phyloP scores from a whole-genome alignment of 768 basidiomycete species.

The Baorangia bicolor region DNA sequence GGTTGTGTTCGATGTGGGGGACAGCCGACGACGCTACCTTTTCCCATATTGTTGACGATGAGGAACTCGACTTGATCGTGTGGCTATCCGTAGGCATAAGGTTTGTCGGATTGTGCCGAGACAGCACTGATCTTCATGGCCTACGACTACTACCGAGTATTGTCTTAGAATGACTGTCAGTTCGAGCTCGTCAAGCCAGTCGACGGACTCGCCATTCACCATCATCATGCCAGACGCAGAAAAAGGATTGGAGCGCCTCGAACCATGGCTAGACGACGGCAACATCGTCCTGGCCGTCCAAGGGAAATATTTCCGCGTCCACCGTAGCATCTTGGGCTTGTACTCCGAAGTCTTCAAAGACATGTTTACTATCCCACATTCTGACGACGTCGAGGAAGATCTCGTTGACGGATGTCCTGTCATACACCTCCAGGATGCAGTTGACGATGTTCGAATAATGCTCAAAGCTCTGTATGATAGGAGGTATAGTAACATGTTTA shows the following conservation, averaged over 20 bases:
- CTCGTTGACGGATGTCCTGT: constrained; percentile 23
- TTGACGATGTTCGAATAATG: constrained; percentile 12
- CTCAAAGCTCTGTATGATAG: constrained; percentile 22
- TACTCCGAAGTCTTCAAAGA: constrained; percentile 34
- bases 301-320: constrained; percentile 31
- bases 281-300: constrained; percentile 29
- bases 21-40: constrained; percentile 46
- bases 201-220: not conserved
- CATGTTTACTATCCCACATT: constrained; percentile 23
- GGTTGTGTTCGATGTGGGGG: not conserved
- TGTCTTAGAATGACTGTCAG: not conserved
- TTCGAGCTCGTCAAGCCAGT: not conserved
- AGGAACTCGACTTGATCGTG: constrained; percentile 32
- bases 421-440: constrained; percentile 15
- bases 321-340: constrained; percentile 24
- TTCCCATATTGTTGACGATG: constrained; percentile 71
- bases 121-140: not conserved
- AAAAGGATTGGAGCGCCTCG: not conserved
- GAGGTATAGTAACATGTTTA: constrained; percentile 1
- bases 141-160: no score
- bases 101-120: constrained; percentile 34
- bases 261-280: constrained; percentile 33
- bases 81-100: constrained; percentile 32
- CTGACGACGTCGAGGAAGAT: not conserved
- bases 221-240: not conserved